Evolutionary conservation across 2,329 filamentous ascomycete species (phyloP), one percentile per base, ranked within the genome.

Genomic region (Davidsoniella australis): DNA sequence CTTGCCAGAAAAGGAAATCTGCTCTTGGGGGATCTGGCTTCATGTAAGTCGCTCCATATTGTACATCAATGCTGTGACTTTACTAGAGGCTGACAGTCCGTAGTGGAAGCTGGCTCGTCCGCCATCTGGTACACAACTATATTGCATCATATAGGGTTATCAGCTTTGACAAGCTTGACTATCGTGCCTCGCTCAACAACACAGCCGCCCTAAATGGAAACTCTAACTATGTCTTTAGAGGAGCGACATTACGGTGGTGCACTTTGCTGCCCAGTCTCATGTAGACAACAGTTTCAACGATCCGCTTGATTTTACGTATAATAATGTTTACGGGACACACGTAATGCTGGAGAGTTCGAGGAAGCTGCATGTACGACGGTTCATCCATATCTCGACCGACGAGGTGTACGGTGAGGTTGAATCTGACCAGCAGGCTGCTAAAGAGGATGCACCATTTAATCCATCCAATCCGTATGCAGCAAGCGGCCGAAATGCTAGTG

Each of bases 221-320:
- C 56, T 68, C 72, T 49, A 89, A 88, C 63, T 91, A 88, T 62
- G 74, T 71, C 26, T 89, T 89, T 82, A 85, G 62, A 78, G 84
- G 60, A 84, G 85, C 49, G 82, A 89, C 58, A 77, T 89, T 56
- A 86, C 82, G 47, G 72, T 91, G 54, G 78, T 89, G 62, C 84
- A 89, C 63, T 87, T 91, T 58, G 85, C 85, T 2, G 85, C 85
- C n/a, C 81, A 87, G 64, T 85, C 82, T 6, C 84, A 89, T 60
- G 85, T 91, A 46, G 83, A 89, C 58, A 64, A 86, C 57, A 85
- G 80, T 60, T 91, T 91, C 58, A 81, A 81, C 46, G 86, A 89
- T 64, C 85, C 82, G 8, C 85, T 85, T 61, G 73, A 77, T 48
- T 89, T 89, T 64, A 88, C 82, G 0, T 78, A 80, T 57, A 87